Evolutionary conservation across 805 yeast species (phyloP), one percentile per base, ranked within the genome.

Genomic region (Alloascoidea hylecoeti): DNA sequence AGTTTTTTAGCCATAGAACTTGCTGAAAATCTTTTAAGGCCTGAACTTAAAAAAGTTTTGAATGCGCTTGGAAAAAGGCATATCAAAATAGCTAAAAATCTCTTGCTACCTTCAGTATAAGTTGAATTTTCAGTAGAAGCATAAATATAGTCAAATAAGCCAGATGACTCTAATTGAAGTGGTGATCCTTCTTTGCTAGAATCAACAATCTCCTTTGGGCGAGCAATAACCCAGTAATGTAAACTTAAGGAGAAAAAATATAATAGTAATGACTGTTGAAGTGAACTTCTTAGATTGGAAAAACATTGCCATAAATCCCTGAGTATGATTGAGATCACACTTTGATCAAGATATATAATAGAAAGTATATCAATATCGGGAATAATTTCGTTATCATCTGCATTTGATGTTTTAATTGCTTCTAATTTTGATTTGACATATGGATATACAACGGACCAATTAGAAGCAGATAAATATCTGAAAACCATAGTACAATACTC

Each of bases 151-250:
- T 44, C 49, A 36, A 44, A 42, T 3, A 46, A 34, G 12, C 23
- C 36, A 14, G 37, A 36, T 2, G 39, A 34, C 36, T 42, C 39
- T 17, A 39, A 40, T 19, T 43, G 38, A 4, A 44, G n/a, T 23
- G 30, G 30, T 9, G 30, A 34, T n/a, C 38, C 27, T 9, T 34
- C 36, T 4, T 32, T 19, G 2, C 40, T 32, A 4, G 35, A 41
- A 15, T 18, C 35, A 14, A 43, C 62, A 38, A 41, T 58, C 37
- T 72, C 75, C 3, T 45, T 39, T 0, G 77, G 68, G 43, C 72
- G 58, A 9, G 72, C 58, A 39, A 64, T 48, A 2, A 69, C 57
- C 80, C 81, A 75, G 33, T 58, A 53, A 41, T 58, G 54, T 4
- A 72, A 44, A 3, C 71, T 52, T 36, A 64, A 63, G 14, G 71